These are phyloP conservation scores for Dissoconium aciculare DNA, from an alignment of 2,329 filamentous ascomycete species.

Conservation along the genomic window DNA sequence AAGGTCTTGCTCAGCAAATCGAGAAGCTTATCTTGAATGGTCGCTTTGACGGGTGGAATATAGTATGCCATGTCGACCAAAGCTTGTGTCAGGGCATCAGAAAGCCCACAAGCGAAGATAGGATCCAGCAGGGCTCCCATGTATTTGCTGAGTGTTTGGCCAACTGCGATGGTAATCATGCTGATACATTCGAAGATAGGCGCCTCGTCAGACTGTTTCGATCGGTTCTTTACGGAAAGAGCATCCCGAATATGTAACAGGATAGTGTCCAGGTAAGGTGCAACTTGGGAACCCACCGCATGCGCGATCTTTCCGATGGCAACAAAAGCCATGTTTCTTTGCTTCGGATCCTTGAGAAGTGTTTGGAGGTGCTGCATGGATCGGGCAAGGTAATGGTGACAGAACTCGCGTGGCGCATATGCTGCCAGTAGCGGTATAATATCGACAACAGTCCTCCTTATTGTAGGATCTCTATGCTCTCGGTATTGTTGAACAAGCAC, in stretches of 20 bases:
- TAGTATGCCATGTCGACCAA: slow-evolving; percentile 98
- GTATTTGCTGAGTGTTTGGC: slow-evolving; percentile 93
- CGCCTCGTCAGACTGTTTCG: slow-evolving; percentile 44
- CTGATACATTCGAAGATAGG: slow-evolving; percentile 97
- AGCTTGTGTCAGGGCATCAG: slow-evolving; percentile 83
- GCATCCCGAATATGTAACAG: slow-evolving; percentile 87
- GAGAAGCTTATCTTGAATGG: slow-evolving; percentile 82
- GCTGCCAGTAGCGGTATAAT: slow-evolving; percentile 86
- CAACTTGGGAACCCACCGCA: slow-evolving; percentile 87
- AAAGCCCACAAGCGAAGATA: slow-evolving; percentile 92
- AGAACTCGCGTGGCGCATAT: slow-evolving; percentile 84
- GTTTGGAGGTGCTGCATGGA: slow-evolving; percentile 95
- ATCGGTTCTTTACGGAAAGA: slow-evolving; percentile 61
- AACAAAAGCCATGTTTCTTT: slow-evolving; percentile 83
- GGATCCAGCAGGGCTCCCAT: slow-evolving; percentile 92
- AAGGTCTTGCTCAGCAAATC: slow-evolving; percentile 92
- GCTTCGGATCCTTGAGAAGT: slow-evolving; percentile 88
- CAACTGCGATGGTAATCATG: slow-evolving; percentile 84
- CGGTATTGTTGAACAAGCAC: slow-evolving; percentile 63
- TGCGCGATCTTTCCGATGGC: slow-evolving; percentile 95
- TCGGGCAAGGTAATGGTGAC: slow-evolving; percentile 71
- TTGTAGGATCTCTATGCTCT: slow-evolving; percentile 77
- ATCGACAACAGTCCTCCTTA: slow-evolving; percentile 76
- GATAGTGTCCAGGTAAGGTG: slow-evolving; percentile 87
- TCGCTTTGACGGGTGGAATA: slow-evolving; percentile 83